Base-by-base conservation (phyloP, 768 basidiomycete species). In the Suillus spraguei region DNA sequence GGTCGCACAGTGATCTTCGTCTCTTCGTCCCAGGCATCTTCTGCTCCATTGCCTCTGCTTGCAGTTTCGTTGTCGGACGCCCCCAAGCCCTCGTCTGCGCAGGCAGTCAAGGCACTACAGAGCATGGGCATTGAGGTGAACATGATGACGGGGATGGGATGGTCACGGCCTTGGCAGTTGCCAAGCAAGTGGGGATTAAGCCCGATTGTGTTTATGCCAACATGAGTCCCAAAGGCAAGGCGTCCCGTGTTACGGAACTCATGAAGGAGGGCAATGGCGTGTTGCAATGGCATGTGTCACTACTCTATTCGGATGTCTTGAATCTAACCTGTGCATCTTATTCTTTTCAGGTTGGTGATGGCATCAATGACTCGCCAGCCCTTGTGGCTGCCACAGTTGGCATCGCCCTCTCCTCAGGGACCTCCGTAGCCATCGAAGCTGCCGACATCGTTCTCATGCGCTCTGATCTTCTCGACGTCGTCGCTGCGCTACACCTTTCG, bases 371-470 rank as follows among this genome's bases (percentile, higher is more conserved):
- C 74, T 98, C 97, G 3, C 97, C 96, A 2, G 97, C 97, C 14
- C 88, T 99, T 2, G 96, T 95, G 17, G 95, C 94, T 5, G 94
- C 97, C 1, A 94, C 95, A 1, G 93, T 99, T 28, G 97, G 97
- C 47, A 96, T 99, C 64, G 97, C 97, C 1, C 86, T 99, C 6
- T 96, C 94, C 13, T 92, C 95, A 4, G 97, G 97, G 38, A 96
- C 97, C 20, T 97, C 95, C 6, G 94, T 99, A 50, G 97, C 97
- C 11, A 91, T 99, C 59, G 97, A 99, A 80, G 97, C 97, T 0
- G 97, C 97, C 16, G 97, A 99, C 76, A 90, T 99, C 63, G 96
- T 99, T 20, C 88, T 99, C 64, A 98, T 99, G 93, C 91, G 94
- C 60, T 94, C 94, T 1, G 96, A 99, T 72, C 85, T 99, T 4